Evolutionary conservation across 1,139 yeast genomes (phyloP).

Genomic region (Yamadazyma membranifaciens): DNA sequence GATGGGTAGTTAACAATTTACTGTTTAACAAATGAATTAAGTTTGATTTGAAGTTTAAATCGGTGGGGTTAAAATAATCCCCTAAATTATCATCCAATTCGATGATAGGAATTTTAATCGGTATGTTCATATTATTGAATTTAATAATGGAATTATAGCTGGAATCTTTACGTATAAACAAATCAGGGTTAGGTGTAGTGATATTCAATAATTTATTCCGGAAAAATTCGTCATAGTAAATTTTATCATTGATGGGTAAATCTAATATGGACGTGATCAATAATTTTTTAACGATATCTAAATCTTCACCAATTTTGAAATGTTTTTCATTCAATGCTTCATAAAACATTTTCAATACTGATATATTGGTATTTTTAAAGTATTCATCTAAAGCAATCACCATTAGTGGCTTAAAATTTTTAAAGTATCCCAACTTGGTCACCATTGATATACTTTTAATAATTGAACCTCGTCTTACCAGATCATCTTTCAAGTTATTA

Average conservation of each 20-base stretch:
- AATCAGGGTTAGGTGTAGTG: constrained; percentile 21
- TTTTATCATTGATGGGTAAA: constrained; percentile 45
- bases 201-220: constrained; percentile 37
- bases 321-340: constrained; percentile 34
- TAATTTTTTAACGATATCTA: constrained; percentile 35
- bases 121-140: constrained; percentile 42
- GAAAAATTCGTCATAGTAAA: constrained; percentile 40
- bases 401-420: constrained; percentile 58
- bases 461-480: constrained; percentile 52
- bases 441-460: constrained; percentile 57
- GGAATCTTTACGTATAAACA: constrained; percentile 43
- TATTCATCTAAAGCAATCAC: constrained; percentile 53
- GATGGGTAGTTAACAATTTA: constrained; percentile 27
- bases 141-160: constrained; percentile 41
- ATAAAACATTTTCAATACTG: constrained; percentile 28
- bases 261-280: constrained; percentile 46
- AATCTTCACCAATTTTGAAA: constrained; percentile 24
- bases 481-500: constrained; percentile 45
- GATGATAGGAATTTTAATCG: constrained; percentile 43
- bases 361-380: constrained; percentile 27
- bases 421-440: constrained; percentile 51
- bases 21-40: constrained; percentile 38
- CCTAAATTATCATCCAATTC: constrained; percentile 43
- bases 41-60: constrained; percentile 42
- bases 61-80: constrained; percentile 48